These are phyloP conservation scores for Fonsecaea nubica DNA, from an alignment of 2,329 filamentous ascomycete species.

Conservation along the genomic window DNA sequence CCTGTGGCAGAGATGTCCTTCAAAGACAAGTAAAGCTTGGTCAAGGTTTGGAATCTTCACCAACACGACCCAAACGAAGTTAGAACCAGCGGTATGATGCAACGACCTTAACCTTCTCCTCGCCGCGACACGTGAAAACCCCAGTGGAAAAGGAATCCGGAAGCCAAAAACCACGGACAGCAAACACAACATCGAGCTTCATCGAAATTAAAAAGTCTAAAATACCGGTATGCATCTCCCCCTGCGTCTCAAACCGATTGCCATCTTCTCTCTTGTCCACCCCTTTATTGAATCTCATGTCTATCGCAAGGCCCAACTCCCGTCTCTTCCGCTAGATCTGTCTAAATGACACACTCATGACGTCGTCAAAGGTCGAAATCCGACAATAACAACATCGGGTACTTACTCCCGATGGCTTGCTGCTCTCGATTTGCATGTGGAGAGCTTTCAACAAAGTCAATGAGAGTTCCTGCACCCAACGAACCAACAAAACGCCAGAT, in stretches of 20 bases:
- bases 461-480: neutral
- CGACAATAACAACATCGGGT: neutral
- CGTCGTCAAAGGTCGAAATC: constrained; percentile 1
- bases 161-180: no score
- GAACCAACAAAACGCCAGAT: neutral
- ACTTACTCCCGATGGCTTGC: neutral
- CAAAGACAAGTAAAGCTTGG: no score
- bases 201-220: neutral
- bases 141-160: no score
- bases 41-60: no score
- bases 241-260: no score
- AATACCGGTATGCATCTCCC: neutral
- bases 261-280: neutral
- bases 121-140: no score
- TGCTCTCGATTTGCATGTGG: neutral
- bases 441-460: neutral
- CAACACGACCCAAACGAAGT: no score
- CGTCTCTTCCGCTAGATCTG: constrained; percentile 6
- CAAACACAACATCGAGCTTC: no score
- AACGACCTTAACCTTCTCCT: neutral
- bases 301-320: neutral
- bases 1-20: neutral
- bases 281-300: neutral
- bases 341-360: neutral
- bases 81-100: neutral